These are phyloP conservation scores for Nepenthes alata DNA, from an alignment of 179 eudicot genomes.

Conservation along the genomic window DNA sequence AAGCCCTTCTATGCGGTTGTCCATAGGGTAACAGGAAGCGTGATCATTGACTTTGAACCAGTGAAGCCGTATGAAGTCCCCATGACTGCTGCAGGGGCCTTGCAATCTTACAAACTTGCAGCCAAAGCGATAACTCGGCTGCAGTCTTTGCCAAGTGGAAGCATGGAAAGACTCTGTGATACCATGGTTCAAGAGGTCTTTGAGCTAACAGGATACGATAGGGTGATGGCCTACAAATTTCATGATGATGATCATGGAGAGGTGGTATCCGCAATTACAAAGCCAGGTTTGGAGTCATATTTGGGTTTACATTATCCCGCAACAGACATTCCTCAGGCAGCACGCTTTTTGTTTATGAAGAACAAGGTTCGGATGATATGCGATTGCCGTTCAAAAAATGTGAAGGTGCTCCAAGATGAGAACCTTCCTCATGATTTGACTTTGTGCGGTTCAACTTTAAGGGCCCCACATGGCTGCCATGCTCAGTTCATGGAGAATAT, in stretches of 20 bases:
- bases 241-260: constrained; percentile 98
- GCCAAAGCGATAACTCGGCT: constrained; percentile 77
- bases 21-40: constrained; percentile 79
- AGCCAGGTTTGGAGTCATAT: constrained; percentile 81
- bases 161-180: constrained; percentile 61
- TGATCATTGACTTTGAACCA: constrained; percentile 87
- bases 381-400: constrained; percentile 69
- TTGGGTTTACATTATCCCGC: constrained; percentile 96
- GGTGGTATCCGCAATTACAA: constrained; percentile 68
- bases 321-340: constrained; percentile 97
- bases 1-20: constrained; percentile 89
- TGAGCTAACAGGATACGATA: constrained; percentile 86
- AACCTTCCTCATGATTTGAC: constrained; percentile 62
- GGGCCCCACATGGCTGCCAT: constrained; percentile 96
- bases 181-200: constrained; percentile 92
- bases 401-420: constrained; percentile 69
- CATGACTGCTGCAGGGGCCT: constrained; percentile 93
- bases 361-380: constrained; percentile 92
- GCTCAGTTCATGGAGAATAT: constrained; percentile 89
- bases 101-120: constrained; percentile 94
- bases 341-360: constrained; percentile 85
- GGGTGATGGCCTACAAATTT: constrained; percentile 89
- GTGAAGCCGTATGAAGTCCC: constrained; percentile 92
- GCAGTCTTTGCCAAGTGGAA: constrained; percentile 82
- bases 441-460: constrained; percentile 81